Base-by-base conservation (phyloP, 768 basidiomycete species). In the Tulasnella sp. region DNA sequence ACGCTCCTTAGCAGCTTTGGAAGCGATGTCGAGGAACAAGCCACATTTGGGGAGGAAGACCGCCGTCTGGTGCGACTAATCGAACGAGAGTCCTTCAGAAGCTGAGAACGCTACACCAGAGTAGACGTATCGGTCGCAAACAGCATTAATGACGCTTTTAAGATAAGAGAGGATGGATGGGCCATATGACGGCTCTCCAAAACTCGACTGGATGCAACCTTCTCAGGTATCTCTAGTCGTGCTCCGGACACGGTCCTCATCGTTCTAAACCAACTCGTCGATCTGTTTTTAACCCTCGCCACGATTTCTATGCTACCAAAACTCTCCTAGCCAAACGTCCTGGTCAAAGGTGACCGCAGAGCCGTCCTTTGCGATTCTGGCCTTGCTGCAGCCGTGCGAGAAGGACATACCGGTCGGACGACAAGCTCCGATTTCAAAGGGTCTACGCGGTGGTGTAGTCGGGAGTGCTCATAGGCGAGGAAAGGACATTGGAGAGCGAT, bases 31-130 rank as follows among this genome's bases (percentile, higher is more conserved):
- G 77, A 99, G 89, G 85, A 97, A 97, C 58, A 98, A 80, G 0
- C 91, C 54, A 97, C 82, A 82, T 99, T 97, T 0, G 97, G 97
- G 0, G 91, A 87, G 14, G 96, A 19, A 99, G 90, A 9, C 89
- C 88, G 22, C 89, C 84, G 79, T 99, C 97, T 6, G 96, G 95
- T 0, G 89, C 85, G 70, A 89, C 87, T 82, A 95, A 97, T 93
- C 94, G 42, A 42, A 42, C 9, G 42, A 42, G 42, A 42, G 42
- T 42, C 42, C 42, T 17, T 42, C 17, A 17, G 42, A 42, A 8
- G 42, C 42, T 42, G 42, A 42, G 42, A 42, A 42, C 42, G 42
- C 42, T 8, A 42, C 42, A 8, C 42, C 42, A 8, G 42, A 42
- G 42, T 42, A 42, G 42, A 42, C 42, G 42, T 42, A 42, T 42